A percentile compares a stretch with the other conserved stretches of the same genome.
These are phyloP conservation scores for Salvia splendens DNA, from an alignment of 257 asterid species.

Conservation along the genomic window DNA sequence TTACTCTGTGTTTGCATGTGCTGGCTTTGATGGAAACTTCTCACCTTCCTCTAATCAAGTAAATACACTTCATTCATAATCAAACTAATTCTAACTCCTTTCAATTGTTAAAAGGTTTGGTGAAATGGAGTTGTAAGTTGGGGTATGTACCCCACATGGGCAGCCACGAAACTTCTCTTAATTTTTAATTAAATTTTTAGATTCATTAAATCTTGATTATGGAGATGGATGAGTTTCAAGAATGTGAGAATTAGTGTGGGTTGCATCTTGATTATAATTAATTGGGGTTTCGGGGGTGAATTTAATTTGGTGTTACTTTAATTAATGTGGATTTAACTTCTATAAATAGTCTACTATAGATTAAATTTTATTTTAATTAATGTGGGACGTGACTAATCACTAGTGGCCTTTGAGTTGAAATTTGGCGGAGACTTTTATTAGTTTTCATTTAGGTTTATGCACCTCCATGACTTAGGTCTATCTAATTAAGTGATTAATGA, in stretches of 20 bases:
- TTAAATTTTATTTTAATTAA: neutral
- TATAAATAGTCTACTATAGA: neutral
- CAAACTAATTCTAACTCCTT: slow-evolving; percentile 5
- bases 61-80: slow-evolving; percentile 5
- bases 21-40: slow-evolving; percentile 43
- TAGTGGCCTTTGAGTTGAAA: slow-evolving; percentile 1
- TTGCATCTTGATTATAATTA: neutral
- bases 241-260: neutral
- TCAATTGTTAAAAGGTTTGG: slow-evolving; percentile 20
- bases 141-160: slow-evolving; percentile 33
- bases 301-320: neutral
- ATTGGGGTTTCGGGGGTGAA: neutral
- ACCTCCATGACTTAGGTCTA: neutral
- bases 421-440: neutral
- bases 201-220: neutral
- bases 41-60: slow-evolving; percentile 27
- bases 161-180: neutral
- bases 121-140: slow-evolving; percentile 15
- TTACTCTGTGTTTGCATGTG: slow-evolving; percentile 42
- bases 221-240: neutral
- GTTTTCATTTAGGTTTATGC: neutral
- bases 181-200: too few species aligned
- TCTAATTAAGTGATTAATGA: neutral
- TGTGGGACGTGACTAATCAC: neutral
- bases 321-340: neutral